These are phyloP conservation scores for Limonium bicolor DNA, from an alignment of 148 eudicot genomes.

Conservation along the genomic window DNA sequence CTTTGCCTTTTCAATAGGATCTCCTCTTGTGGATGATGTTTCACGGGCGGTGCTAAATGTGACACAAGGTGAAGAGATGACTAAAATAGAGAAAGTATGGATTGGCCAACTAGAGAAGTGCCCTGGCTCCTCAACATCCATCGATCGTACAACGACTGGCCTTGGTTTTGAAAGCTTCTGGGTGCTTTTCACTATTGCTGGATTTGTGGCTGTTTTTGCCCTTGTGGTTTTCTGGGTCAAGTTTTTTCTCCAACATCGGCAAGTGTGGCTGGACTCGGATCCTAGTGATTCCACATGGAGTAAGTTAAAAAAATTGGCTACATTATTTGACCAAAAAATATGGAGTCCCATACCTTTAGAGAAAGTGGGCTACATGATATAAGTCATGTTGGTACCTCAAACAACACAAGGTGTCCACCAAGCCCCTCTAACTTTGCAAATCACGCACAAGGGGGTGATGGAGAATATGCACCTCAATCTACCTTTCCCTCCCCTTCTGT, in stretches of 20 bases:
- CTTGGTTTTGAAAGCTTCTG: slow-evolving; percentile 18
- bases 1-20: slow-evolving; percentile 13
- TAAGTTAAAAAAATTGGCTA: not conserved
- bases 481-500: too few relatives aligned
- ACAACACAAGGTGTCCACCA: too few relatives aligned
- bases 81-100: slow-evolving; percentile 7
- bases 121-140: not conserved
- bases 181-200: slow-evolving; percentile 17
- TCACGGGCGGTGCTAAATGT: slow-evolving; percentile 7
- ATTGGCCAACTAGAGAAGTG: slow-evolving; percentile 5
- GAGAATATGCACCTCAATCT: too few relatives aligned
- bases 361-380: too few relatives aligned
- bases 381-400: too few relatives aligned
- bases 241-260: slow-evolving; percentile 9
- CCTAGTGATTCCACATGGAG: slow-evolving; percentile 1
- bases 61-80: slow-evolving; percentile 11
- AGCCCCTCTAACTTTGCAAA: too few relatives aligned
- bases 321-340: slow-evolving; percentile 11
- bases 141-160: not conserved
- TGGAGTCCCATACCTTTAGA: too few relatives aligned
- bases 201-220: slow-evolving; percentile 7
- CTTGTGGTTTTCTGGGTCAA: not conserved
- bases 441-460: too few relatives aligned
- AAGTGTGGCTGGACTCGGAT: not conserved
- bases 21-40: slow-evolving; percentile 11